Conservation (phyloP, 108 stramenopile genomes). For the Cylindrotheca closterium region DNA sequence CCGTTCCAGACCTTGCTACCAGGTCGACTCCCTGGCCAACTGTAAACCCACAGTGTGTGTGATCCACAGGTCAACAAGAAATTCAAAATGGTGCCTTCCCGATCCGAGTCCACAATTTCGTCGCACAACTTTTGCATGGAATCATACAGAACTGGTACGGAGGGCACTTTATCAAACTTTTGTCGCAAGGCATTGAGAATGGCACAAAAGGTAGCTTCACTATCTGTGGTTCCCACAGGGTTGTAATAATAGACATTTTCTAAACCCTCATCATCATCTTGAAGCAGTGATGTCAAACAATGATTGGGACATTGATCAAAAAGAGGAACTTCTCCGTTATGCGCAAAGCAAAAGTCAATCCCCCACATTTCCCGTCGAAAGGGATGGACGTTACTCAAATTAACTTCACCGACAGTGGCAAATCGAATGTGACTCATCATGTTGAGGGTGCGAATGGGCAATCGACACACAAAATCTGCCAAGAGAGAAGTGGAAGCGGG, state of each 20-base stretch:
- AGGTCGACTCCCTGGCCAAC: constrained; percentile 75
- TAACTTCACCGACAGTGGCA: constrained; percentile 72
- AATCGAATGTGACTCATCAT: constrained; percentile 88
- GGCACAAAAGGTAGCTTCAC: constrained; percentile 77
- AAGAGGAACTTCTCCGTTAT: constrained; percentile 83
- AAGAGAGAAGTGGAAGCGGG: constrained; percentile 59
- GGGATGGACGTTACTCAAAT: constrained; percentile 85
- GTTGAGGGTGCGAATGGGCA: constrained; percentile 54
- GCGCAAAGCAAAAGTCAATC: constrained; percentile 67
- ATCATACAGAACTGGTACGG: constrained; percentile 67
- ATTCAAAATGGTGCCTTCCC: constrained; percentile 73
- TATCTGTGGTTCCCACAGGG: constrained; percentile 84
- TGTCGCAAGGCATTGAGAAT: constrained; percentile 75
- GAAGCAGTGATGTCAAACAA: neutral
- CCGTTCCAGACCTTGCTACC: constrained; percentile 81
- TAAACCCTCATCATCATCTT: constrained; percentile 16
- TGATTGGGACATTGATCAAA: constrained; percentile 11
- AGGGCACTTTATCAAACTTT: constrained; percentile 61
- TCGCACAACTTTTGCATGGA: constrained; percentile 46
- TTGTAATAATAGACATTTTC: constrained; percentile 35
- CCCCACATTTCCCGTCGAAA: constrained; percentile 82
- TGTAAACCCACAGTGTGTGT: constrained; percentile 63
- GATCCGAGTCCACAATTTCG: constrained; percentile 57
- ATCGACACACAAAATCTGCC: constrained; percentile 58
- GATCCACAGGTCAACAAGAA: constrained; percentile 74